phyloP scores from a whole-genome alignment of 495 filamentous ascomycete species.

The Hypoxylon trugodes region DNA sequence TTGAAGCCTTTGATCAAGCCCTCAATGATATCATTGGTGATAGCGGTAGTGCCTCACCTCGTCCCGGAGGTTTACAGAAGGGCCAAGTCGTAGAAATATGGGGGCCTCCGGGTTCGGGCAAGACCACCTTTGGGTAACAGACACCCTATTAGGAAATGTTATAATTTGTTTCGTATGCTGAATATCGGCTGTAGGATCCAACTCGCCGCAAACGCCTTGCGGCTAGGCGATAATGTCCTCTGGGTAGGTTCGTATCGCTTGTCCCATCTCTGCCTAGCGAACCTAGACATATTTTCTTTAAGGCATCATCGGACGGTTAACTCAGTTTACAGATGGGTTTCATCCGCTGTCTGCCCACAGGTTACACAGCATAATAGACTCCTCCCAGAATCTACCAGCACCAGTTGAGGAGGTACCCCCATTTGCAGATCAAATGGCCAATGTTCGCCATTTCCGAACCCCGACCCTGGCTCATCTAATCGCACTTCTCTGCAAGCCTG shows the following conservation, averaged over 20 bases:
- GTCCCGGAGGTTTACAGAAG: constrained; percentile 67
- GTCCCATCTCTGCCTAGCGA: not conserved
- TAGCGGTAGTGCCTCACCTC: constrained; percentile 14
- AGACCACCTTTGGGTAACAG: constrained; percentile 82
- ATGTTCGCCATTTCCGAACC: constrained; percentile 46
- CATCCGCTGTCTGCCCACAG: constrained; percentile 34
- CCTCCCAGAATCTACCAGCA: constrained; percentile 7
- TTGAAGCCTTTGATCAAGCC: constrained; percentile 67
- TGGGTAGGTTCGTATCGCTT: constrained; percentile 79
- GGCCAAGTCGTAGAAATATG: constrained; percentile 89
- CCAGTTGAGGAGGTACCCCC: constrained; percentile 1
- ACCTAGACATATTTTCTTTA: not conserved
- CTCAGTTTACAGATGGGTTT: constrained; percentile 27
- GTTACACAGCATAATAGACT: constrained; percentile 36
- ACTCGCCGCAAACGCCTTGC: constrained; percentile 69
- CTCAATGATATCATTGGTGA: constrained; percentile 49
- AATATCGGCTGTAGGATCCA: constrained; percentile 64
- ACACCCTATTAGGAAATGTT: not conserved
- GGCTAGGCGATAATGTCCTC: constrained; percentile 69
- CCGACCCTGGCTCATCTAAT: constrained; percentile 79
- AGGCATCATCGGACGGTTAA: constrained; percentile 15
- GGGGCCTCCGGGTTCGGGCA: constrained; percentile 88
- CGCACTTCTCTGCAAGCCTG: constrained; percentile 72
- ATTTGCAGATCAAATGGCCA: constrained; percentile 25
- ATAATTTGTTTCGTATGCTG: constrained; percentile 4